phyloP scores from a whole-genome alignment of 2,329 filamentous ascomycete genomes.

The Ophiosphaerella korrae region DNA sequence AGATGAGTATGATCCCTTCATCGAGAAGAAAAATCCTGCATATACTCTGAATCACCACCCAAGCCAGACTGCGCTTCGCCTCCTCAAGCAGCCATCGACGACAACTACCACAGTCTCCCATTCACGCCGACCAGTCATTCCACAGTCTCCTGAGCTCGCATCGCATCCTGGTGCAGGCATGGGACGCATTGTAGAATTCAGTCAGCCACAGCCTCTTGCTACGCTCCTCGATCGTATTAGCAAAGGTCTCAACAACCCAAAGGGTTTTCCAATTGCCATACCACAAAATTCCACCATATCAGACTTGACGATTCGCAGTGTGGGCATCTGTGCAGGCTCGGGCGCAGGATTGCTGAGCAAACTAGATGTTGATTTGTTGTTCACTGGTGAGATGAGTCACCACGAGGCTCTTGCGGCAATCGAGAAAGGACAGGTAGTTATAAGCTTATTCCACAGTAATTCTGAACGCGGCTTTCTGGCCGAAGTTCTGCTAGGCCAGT shows the following conservation, averaged over 20 bases:
- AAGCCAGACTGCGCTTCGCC: constrained; percentile 49
- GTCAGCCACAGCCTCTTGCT: constrained; percentile 57
- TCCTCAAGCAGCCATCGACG: constrained; percentile 28
- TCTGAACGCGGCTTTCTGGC: constrained; percentile 84
- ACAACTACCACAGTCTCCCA: constrained; percentile 45
- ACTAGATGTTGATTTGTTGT: constrained; percentile 74
- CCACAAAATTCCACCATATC: constrained; percentile 62
- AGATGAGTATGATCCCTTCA: constrained; percentile 44
- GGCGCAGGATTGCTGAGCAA: constrained; percentile 77
- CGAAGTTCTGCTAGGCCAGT: constrained; percentile 68
- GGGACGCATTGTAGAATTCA: constrained; percentile 65
- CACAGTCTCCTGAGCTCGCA: constrained; percentile 49
- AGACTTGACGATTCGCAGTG: constrained; percentile 65
- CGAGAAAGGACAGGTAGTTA: constrained; percentile 80
- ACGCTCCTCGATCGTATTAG: constrained; percentile 67
- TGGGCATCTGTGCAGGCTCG: constrained; percentile 89
- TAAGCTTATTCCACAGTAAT: constrained; percentile 91
- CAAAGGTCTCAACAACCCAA: constrained; percentile 68
- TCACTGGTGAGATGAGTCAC: constrained; percentile 93
- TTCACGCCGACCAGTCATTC: constrained; percentile 59
- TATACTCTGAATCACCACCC: constrained; percentile 56
- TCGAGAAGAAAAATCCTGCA: constrained; percentile 47
- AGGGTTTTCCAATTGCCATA: constrained; percentile 67
- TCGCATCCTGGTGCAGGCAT: constrained; percentile 60
- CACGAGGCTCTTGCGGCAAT: constrained; percentile 88